phyloP scores from a whole-genome alignment of 1,284 basidiomycete genomes.

The Lentinula novae-zelandiae region DNA sequence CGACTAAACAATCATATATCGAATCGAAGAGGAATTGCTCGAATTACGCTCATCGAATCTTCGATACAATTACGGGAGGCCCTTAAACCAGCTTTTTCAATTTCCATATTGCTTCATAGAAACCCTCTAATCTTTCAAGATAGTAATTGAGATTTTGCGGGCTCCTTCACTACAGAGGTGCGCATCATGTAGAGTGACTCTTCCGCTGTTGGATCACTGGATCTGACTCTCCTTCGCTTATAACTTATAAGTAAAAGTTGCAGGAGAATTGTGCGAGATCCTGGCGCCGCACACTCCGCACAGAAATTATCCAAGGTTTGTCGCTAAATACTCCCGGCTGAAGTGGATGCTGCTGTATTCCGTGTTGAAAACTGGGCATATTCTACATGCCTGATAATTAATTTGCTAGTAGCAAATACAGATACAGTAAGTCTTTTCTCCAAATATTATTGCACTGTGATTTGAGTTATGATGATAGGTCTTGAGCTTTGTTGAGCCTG shows the following conservation, averaged over 20 bases:
- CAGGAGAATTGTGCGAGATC: slow-evolving; percentile 65
- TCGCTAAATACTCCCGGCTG: slow-evolving; percentile 75
- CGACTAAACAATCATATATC: not conserved
- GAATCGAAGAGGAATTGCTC: not conserved
- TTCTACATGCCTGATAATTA: slow-evolving; percentile 37
- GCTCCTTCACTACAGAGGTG: slow-evolving; percentile 90
- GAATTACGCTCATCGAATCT: not conserved
- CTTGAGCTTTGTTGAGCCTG: slow-evolving; percentile 70
- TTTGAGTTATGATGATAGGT: slow-evolving; percentile 56
- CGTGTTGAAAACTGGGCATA: slow-evolving; percentile 90
- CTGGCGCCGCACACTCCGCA: slow-evolving; percentile 43
- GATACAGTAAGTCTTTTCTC: slow-evolving; percentile 36
- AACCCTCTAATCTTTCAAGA: slow-evolving; percentile 69
- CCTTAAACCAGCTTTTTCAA: not conserved
- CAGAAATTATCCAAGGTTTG: slow-evolving; percentile 92
- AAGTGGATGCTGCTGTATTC: slow-evolving; percentile 81
- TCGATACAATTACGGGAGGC: not conserved
- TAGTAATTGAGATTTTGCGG: slow-evolving; percentile 87
- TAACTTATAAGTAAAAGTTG: not conserved
- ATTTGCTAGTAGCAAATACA: slow-evolving; percentile 80
- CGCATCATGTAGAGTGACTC: slow-evolving; percentile 16
- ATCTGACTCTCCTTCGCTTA: not conserved
- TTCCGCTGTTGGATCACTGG: not conserved
- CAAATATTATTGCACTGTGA: not conserved
- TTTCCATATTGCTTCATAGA: slow-evolving; percentile 12